Percentiles rank a stretch among this genome's conserved stretches.
phyloP scores from a whole-genome alignment of 768 basidiomycete genomes.

The Hericium coralloides region DNA sequence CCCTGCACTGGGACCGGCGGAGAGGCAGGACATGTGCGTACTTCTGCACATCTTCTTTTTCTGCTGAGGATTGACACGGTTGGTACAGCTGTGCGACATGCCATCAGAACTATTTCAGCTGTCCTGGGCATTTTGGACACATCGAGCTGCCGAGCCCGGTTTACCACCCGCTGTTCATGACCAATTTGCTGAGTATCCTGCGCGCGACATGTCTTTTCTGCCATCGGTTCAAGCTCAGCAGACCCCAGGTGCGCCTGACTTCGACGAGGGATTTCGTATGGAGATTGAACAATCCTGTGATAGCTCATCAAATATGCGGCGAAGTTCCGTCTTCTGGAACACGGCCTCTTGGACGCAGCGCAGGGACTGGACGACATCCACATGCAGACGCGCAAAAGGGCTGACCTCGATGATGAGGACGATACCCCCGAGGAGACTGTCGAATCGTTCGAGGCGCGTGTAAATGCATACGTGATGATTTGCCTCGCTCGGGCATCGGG shows the following conservation, averaged over 20 bases:
- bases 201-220: slow-evolving; percentile 90
- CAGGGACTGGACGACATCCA: slow-evolving; percentile 65
- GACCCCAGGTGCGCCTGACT: slow-evolving; percentile 48
- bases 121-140: slow-evolving; percentile 97
- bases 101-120: slow-evolving; percentile 84
- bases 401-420: slow-evolving; percentile 17
- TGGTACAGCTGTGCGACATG: slow-evolving; percentile 82
- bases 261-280: neutral
- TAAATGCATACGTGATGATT: slow-evolving; percentile 61
- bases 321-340: slow-evolving; percentile 81
- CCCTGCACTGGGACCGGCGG: slow-evolving; percentile 86
- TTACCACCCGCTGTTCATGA: slow-evolving; percentile 94
- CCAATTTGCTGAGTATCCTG: slow-evolving; percentile 79
- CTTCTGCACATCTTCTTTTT: neutral
- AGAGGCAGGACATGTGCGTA: slow-evolving; percentile 83
- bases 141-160: slow-evolving; percentile 94
- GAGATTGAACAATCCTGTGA: neutral
- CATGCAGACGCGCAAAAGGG: slow-evolving; percentile 28
- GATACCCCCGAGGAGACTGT: slow-evolving; percentile 32
- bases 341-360: slow-evolving; percentile 79
- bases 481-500: slow-evolving; percentile 32
- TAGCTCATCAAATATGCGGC: slow-evolving; percentile 80
- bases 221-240: slow-evolving; percentile 79
- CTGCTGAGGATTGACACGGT: neutral
- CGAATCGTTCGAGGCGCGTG: slow-evolving; percentile 52